Base-by-base conservation (phyloP, 768 basidiomycete species). In the Tylopilus felleus region DNA sequence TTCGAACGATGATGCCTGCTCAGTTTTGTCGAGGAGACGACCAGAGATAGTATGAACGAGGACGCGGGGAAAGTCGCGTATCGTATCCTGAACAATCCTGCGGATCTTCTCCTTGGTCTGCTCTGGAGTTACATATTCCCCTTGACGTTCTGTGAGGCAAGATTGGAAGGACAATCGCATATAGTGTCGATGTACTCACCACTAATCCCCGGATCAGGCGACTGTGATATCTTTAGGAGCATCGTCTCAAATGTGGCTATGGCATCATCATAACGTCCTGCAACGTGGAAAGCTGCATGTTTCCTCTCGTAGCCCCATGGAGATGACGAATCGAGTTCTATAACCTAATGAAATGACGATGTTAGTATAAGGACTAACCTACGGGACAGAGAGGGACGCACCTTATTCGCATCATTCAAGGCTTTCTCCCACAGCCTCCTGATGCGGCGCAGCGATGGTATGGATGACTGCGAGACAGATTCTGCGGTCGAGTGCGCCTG, bases 1-100 rank as follows among this genome's bases (percentile, higher is more conserved):
- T 39, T 58, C 49, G 6, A 62, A 61, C 49, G 25, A 14, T 8
- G 42, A 25, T 1, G 47, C 53, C 25, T 57, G 59, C n/a, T 46
- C 12, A 0, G 35, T 10, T 38, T 50, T 50, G 53, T 55, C 16
- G 21, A 41, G 14, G 10, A 61, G 45, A 45, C 53, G 49, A 1
- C 51, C 59, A 3, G 56, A 36, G 14, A 4, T 4, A 12, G 47
- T 38, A 13, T 47, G 4, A 23, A 47, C 35, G 21, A 47, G 45
- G 3, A 33, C 31, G 7, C 31, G 29, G 3, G 45, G 45, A 7
- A 10, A 47, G 13, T 10, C 8, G 14, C 21, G 5, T 7, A 47
- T 21, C 9, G 29, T 12, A 22, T 23, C 5, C 8, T 33, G 12
- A 8, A 47, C 31, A 22, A 12, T 14, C 21, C 23, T 35, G 13